Conservation (phyloP, 306 rosid species). For the Lablab purpureus region DNA sequence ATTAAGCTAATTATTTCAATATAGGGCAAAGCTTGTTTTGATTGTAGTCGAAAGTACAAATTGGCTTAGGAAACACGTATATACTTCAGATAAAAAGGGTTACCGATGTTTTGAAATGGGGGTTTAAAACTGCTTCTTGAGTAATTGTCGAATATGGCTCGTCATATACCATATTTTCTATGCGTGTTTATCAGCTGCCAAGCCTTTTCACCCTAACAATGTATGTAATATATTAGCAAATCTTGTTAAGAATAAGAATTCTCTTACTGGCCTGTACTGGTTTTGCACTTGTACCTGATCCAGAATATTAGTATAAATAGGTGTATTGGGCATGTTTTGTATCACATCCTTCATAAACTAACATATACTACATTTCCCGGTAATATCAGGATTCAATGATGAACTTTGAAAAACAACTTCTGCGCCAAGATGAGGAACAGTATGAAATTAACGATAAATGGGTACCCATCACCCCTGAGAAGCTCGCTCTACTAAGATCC, state of each 20-base stretch:
- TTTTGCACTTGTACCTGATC: slow-evolving; percentile 21
- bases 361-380: slow-evolving; percentile 16
- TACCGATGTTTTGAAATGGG: neutral
- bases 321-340: neutral
- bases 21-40: slow-evolving; percentile 15
- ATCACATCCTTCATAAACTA: slow-evolving; percentile 14
- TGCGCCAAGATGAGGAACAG: slow-evolving; percentile 46
- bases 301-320: slow-evolving; percentile 15
- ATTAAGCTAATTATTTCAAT: slow-evolving; percentile 1
- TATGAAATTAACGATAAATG: slow-evolving; percentile 48
- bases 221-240: neutral
- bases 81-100: too few relatives aligned
- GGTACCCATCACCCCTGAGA: slow-evolving; percentile 66
- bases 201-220: neutral
- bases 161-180: neutral
- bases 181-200: neutral
- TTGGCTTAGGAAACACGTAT: slow-evolving; percentile 10
- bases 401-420: slow-evolving; percentile 55
- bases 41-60: neutral
- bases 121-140: neutral
- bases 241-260: neutral
- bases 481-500: slow-evolving; percentile 49
- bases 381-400: slow-evolving; percentile 45
- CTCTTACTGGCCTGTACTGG: slow-evolving; percentile 14
- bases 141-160: neutral